Percentiles rank a stretch among this genome's conserved stretches.
These are phyloP conservation scores for Xanthoconium stramineum DNA, from an alignment of 768 basidiomycete genomes.

Conservation along the genomic window DNA sequence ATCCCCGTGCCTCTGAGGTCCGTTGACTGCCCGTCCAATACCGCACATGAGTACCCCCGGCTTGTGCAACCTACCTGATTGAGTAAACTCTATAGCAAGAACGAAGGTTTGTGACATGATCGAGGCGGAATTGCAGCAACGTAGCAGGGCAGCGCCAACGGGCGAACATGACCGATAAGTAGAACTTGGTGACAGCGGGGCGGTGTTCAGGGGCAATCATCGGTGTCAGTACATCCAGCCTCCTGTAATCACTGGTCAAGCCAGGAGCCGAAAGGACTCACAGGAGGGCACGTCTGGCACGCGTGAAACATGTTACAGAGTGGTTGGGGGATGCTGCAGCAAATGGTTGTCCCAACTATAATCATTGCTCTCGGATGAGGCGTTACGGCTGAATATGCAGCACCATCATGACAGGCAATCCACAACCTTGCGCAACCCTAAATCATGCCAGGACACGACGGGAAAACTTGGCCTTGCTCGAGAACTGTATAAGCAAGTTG, in stretches of 20 bases:
- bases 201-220: constrained; percentile 6
- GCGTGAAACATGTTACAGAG: background rate
- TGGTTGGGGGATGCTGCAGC: no score
- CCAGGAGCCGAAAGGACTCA: no score
- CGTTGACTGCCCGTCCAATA: no score
- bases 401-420: background rate
- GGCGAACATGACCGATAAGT: background rate
- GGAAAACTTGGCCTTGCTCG: constrained; percentile 8
- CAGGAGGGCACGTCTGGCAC: no score
- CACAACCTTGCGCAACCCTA: background rate
- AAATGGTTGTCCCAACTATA: background rate
- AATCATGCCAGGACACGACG: background rate
- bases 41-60: no score
- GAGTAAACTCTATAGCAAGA: background rate
- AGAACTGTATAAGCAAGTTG: background rate
- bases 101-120: background rate
- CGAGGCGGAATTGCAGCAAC: background rate
- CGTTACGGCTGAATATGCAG: background rate
- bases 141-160: background rate
- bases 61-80: background rate
- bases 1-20: no score
- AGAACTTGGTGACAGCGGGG: background rate
- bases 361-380: background rate
- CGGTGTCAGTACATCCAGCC: background rate
- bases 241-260: background rate